Base-by-base conservation (phyloP, 164 flowering plant species). In the Dillenia turbinata region DNA sequence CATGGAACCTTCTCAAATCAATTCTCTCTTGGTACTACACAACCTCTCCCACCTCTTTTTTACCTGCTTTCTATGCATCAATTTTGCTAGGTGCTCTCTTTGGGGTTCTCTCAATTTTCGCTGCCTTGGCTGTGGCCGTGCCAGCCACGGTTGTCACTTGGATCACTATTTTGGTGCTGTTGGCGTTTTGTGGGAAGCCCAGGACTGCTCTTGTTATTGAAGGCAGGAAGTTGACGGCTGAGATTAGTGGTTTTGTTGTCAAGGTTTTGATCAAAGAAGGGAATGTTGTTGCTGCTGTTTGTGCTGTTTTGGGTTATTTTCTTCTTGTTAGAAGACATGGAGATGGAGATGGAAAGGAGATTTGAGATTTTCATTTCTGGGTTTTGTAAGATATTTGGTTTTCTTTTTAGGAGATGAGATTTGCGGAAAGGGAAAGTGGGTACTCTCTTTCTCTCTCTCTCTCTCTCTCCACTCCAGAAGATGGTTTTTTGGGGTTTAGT, bases 301-400 rank as follows among this genome's bases (percentile, higher is more conserved):
- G 88, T 76, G 91, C 91, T 53, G 78, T 83, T 63, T 47, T 81
- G 61, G 88, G 88, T 1, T 85, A 83, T 56, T 83, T 83, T 69
- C 76, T 67, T 0, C 75, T 85, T 54, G 64, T 83, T 52, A 75
- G 83, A 55, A 77, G 79, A 57, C 69, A 22, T 24, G 46, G 48
- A 57, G 63, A 64, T 2, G 64, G 40, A 33, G 40, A 33, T 33
- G 40, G 6, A 33, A 19, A 19, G 1, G 22, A 19, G 22, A 33
- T 33, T 33, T 33, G 40, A 33, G 40, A 33, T 33, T 4, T 1
- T 49, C 63, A 71, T 46, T 60, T 60, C 61, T 33, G 11, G 10
- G 9, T 5, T 53, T 44, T 47, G 19, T 14, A 51, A 12, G 2
- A 44, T 51, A 24, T 54, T 50, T 50, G n/a, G 9, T 51, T n/a